A percentile compares a stretch with the other conserved stretches of the same genome.
phyloP scores from a whole-genome alignment of 2,329 filamentous ascomycete genomes.

The Neopestalotiopsis sp. region DNA sequence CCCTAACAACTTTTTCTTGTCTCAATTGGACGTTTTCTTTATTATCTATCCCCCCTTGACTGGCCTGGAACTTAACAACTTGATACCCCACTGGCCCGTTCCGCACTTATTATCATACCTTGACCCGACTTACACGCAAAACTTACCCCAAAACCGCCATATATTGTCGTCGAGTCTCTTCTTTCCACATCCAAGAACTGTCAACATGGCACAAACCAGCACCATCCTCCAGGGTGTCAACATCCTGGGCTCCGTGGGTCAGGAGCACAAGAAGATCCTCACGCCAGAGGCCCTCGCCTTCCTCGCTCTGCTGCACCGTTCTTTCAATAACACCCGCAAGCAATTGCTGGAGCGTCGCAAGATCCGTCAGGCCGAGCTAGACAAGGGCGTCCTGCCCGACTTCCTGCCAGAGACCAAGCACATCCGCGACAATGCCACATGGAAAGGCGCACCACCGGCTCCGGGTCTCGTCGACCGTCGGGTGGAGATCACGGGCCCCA shows the following conservation, averaged over 20 bases:
- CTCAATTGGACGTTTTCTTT: constrained; percentile 4
- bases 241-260: constrained; percentile 79
- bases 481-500: constrained; percentile 96
- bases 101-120: neutral
- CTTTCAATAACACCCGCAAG: constrained; percentile 91
- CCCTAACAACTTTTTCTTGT: neutral
- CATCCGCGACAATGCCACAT: constrained; percentile 91
- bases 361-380: constrained; percentile 88
- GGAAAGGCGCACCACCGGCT: constrained; percentile 90
- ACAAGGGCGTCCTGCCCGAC: constrained; percentile 86
- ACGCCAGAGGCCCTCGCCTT: constrained; percentile 90
- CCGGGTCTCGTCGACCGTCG: constrained; percentile 92
- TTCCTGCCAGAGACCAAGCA: constrained; percentile 96
- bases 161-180: neutral
- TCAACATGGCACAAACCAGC: constrained; percentile 70
- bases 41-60: neutral
- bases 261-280: constrained; percentile 86
- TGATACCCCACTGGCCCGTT: constrained; percentile 13
- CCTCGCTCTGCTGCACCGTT: constrained; percentile 90
- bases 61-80: neutral
- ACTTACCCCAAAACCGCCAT: neutral
- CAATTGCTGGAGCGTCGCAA: constrained; percentile 84
- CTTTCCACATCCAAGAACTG: neutral
- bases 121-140: constrained; percentile 6
- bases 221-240: constrained; percentile 85